phyloP scores from a whole-genome alignment of 768 basidiomycete genomes.

The Boletus rubescentipes region DNA sequence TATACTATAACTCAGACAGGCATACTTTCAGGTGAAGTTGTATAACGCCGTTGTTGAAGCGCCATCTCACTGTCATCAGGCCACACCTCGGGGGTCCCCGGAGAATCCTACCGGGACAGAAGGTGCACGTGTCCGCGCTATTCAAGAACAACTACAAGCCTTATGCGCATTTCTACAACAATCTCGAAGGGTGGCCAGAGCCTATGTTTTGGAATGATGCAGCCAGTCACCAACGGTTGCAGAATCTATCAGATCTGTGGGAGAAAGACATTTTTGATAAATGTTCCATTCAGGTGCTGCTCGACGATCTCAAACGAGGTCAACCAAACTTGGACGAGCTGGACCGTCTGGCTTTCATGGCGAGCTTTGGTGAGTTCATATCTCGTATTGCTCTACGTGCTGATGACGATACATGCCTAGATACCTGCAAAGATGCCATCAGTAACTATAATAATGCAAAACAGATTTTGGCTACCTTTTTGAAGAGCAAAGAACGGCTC shows the following conservation, averaged over 20 bases:
- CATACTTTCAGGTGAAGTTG: conserved; percentile 19
- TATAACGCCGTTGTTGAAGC: background rate
- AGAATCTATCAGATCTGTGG: conserved; percentile 20
- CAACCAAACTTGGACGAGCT: conserved; percentile 21
- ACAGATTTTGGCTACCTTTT: conserved; percentile 10
- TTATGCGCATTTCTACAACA: conserved; percentile 22
- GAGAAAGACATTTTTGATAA: conserved; percentile 31
- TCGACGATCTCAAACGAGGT: conserved; percentile 18
- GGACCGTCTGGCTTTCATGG: conserved; percentile 31
- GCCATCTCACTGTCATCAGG: conserved; percentile 15
- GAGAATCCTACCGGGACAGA: conserved; percentile 30
- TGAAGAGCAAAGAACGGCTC: conserved; percentile 13
- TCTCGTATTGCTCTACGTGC: background rate
- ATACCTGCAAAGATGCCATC: conserved; percentile 15
- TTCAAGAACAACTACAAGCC: conserved; percentile 33
- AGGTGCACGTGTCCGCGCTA: conserved; percentile 31
- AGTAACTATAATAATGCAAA: background rate
- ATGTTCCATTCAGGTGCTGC: conserved; percentile 14
- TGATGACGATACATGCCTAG: conserved; percentile 8
- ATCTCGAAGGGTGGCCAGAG: conserved; percentile 25
- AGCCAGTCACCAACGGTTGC: conserved; percentile 19
- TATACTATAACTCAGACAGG: conserved; percentile 29
- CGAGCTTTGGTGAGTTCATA: conserved; percentile 24
- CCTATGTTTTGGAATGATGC: conserved; percentile 32
- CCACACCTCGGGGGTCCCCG: conserved; percentile 29